Conservation (phyloP, 192 early-diverging fungal genomes). For the Coemansia javaensis region DNA sequence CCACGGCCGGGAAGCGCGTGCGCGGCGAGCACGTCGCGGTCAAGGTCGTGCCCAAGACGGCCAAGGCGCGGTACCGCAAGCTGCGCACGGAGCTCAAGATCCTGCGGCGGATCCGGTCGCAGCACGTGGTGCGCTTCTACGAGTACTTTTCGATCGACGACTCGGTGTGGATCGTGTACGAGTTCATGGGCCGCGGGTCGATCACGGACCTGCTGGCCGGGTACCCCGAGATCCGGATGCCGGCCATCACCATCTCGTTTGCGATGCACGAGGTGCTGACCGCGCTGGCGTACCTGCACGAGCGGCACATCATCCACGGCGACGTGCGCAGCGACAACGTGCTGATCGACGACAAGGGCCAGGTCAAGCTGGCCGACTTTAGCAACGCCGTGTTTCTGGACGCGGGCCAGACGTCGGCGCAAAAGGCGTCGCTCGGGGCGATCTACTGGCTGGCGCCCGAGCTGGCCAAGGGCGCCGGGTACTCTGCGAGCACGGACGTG, state of each 20-base stretch:
- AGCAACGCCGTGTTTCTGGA: constrained; percentile 46
- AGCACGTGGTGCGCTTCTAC: constrained; percentile 50
- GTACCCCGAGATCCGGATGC: constrained; percentile 49
- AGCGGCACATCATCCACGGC: constrained; percentile 48
- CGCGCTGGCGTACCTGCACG: constrained; percentile 51
- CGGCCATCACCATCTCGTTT: constrained; percentile 32
- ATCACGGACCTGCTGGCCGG: constrained; percentile 49
- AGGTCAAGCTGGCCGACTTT: constrained; percentile 64
- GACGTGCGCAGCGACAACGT: constrained; percentile 55
- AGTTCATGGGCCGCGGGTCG: constrained; percentile 52
- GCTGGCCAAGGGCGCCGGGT: constrained; percentile 43
- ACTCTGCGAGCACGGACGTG: constrained; percentile 41
- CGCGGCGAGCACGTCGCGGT: constrained; percentile 45
- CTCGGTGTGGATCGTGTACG: constrained; percentile 54
- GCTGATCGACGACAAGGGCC: constrained; percentile 52
- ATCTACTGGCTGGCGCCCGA: constrained; percentile 56
- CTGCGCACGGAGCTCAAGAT: constrained; percentile 50
- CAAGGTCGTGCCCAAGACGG: constrained; percentile 48
- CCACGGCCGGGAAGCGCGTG: constrained; percentile 25
- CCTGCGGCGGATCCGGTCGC: constrained; percentile 45
- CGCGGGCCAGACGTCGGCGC: constrained; percentile 29
- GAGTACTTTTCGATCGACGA: constrained; percentile 51
- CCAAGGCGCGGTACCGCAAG: constrained; percentile 48
- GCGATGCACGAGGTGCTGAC: constrained; percentile 46
- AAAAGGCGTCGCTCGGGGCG: constrained; percentile 42